Evolutionary conservation across 1,139 yeast species (phyloP), one percentile per base, ranked within the genome.

Genomic region (Blastobotrys persicus): DNA sequence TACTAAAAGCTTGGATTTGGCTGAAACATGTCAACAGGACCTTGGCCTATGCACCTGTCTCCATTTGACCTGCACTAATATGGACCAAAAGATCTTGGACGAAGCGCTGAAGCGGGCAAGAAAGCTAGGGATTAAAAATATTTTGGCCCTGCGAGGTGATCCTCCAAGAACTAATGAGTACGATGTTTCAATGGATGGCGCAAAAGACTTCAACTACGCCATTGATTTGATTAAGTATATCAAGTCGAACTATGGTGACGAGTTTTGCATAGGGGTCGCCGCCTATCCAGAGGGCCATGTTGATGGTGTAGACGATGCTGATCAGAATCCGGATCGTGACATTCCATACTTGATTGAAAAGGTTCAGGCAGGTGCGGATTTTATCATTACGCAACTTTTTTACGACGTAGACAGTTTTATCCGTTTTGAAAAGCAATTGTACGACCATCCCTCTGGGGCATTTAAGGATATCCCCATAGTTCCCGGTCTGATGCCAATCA

Each of bases 261-360:
- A 80, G 63, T 87, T 88, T 65, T 83, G 94, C 63, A 74, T 89
- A 53, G 96, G 96, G 46, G 96, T 89, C 6, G 96, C 96, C 2
- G 96, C 92, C 1, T 91, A 91, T 66, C 97, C 97, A 6, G 96
- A 92, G 63, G 99, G 99, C 19, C 98, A 92, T 68, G 89, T 87
- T 40, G 77, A 74, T 48, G 95, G 88, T 54, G 88, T 91, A 16
- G 77, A 87, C 6, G 77, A 85, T 5, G 73, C 70, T 47, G 71
- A 73, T 38, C 96, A 88, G 65, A 77, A 79, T 59, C 81, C 83
- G 0, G 62, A 64, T 26, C 75, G 76, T 45, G 96, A 89, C 65
- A 64, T 88, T 47, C 88, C 91, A 4, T 87, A 71, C 64, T 74
- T 89, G 65, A 80, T 83, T 55, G 94, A 87, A 60, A 92, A 92